Base-by-base conservation (phyloP, 257 asterid species). In the Linaria vulgaris region DNA sequence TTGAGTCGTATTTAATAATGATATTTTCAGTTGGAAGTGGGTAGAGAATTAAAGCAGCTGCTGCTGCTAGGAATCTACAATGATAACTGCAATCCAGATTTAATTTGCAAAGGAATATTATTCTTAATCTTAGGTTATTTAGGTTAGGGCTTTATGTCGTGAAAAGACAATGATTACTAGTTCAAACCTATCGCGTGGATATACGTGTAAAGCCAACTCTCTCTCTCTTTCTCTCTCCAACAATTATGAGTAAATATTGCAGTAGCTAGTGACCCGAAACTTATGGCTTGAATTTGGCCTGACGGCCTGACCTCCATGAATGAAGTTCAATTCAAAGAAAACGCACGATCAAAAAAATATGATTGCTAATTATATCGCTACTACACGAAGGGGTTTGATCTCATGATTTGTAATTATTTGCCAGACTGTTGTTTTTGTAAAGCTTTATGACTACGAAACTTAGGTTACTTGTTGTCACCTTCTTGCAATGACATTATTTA, bases 131-230 rank as follows among this genome's bases (percentile, higher is more conserved):
- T 19, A 19, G 70, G 64, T 68, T 34, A 34, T 4, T 34, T 57
- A 56, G 66, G 50, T 59, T 59, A 59, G 65, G 61, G 56, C 58
- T 69, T 73, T 72, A 73, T 66, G 64, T 54, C 47, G 67, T 74
- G 66, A 63, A 59, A 61, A 59, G 22, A 72, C 79, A 79, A 86
- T 83, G 80, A 83, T 81, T 80, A 76, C 71, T 13, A 50, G 21
- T 62, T 64, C 80, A 75, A 69, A 56, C 69, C 57, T 16, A 34
- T 72, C 70, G 68, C 74, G 38, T 78, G 82, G 74, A 69, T 72
- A 63, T 63, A 74, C 82, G 85, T 80, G 85, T 67, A 80, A 74
- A 80, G 83, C 8, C 25, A 16, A 51, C 5, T 63, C 59, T 59
- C 70, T 34, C 41, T 34, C 41, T 7, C 41, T 3, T 8, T 7